Evolutionary conservation across 208 protist species (phyloP).

Genomic region (Trypanosoma rangeli): DNA sequence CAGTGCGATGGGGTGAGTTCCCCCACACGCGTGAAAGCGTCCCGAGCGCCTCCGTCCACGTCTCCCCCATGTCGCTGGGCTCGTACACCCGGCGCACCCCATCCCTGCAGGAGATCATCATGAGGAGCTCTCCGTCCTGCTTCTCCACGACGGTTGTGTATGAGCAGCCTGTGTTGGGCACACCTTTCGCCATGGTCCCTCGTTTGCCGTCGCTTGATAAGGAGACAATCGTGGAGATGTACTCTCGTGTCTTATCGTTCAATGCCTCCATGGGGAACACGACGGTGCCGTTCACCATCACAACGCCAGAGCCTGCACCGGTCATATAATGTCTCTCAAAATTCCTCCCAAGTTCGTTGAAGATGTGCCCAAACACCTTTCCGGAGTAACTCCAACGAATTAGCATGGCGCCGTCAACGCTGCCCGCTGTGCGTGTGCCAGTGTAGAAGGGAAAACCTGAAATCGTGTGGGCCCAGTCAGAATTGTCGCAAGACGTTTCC

Average conservation of each 20-base stretch:
- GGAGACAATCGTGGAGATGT: constrained; percentile 15
- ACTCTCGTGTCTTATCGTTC: background rate
- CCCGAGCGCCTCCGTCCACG: constrained; percentile 11
- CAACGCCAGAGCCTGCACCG: constrained; percentile 13
- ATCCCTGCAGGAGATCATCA: background rate
- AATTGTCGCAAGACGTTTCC: no score
- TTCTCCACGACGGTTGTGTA: constrained; percentile 7
- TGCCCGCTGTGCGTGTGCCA: no score
- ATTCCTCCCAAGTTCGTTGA: background rate
- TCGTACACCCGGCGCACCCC: constrained; percentile 8
- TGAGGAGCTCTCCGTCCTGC: constrained; percentile 12
- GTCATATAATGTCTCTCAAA: constrained; percentile 9
- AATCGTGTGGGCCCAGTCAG: no score
- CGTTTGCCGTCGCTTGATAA: constrained; percentile 13
- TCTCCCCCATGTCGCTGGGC: constrained; percentile 9
- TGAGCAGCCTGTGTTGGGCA: background rate
- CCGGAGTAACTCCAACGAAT: background rate
- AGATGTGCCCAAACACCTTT: background rate
- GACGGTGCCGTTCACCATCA: constrained; percentile 13
- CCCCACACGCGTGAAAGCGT: constrained; percentile 24
- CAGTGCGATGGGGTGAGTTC: constrained; percentile 1
- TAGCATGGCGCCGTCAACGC: no score
- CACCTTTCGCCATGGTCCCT: constrained; percentile 2
- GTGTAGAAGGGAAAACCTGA: no score
- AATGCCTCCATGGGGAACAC: constrained; percentile 18